These are phyloP conservation scores for Citrus trifoliata DNA, from an alignment of 345 rosid species.

Conservation along the genomic window DNA sequence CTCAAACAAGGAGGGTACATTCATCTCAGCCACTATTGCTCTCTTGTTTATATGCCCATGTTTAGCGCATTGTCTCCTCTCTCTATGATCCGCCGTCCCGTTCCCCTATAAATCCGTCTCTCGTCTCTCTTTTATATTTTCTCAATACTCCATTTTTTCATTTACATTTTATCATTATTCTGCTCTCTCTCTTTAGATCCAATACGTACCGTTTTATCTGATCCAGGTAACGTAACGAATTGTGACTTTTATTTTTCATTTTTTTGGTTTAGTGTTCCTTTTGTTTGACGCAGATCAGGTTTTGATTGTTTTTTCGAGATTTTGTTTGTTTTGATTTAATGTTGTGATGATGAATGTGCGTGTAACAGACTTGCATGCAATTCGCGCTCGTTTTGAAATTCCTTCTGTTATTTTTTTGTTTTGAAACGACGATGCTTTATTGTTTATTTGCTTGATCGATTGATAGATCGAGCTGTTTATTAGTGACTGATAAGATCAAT, in stretches of 20 bases:
- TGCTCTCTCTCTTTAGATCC: constrained; percentile 1
- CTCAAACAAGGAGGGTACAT: neutral
- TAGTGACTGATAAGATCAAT: neutral
- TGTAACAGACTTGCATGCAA: constrained; percentile 4
- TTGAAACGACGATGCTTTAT: neutral
- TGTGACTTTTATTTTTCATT: neutral
- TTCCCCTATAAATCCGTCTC: neutral
- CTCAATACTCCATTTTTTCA: neutral
- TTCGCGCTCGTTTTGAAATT: neutral
- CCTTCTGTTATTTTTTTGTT: neutral
- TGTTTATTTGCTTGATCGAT: constrained; percentile 4
- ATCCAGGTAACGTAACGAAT: neutral
- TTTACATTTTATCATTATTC: neutral
- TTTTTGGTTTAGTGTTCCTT: neutral
- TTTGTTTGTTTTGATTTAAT: neutral
- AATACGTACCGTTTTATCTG: neutral
- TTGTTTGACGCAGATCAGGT: neutral
- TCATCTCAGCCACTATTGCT: neutral
- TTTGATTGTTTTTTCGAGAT: neutral
- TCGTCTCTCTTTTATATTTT: neutral
- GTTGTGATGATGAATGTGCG: constrained; percentile 1
- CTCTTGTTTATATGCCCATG: constrained; percentile 12
- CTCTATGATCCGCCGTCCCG: constrained; percentile 12
- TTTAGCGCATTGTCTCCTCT: constrained; percentile 8
- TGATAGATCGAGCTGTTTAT: constrained; percentile 17